These are phyloP conservation scores for Zymoseptoria crescenta DNA, from an alignment of 2,329 filamentous ascomycete genomes.

Conservation along the genomic window DNA sequence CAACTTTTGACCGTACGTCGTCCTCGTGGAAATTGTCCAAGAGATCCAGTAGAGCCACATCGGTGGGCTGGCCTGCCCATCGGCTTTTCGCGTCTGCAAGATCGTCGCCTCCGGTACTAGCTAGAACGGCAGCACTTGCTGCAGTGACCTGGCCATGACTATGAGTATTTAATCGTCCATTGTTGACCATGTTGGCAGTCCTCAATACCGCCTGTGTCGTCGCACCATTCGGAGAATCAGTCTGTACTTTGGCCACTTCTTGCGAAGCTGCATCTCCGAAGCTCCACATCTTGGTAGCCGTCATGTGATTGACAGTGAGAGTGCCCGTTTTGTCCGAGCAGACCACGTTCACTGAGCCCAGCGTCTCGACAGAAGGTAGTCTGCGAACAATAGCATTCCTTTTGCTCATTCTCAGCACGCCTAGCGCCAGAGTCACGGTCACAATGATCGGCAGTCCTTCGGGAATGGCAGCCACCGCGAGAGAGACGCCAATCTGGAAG, in stretches of 20 bases:
- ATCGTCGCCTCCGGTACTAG: constrained; percentile 63
- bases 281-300: constrained; percentile 92
- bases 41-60: constrained; percentile 92
- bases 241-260: constrained; percentile 49
- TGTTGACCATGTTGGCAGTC: constrained; percentile 95
- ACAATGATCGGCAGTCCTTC: constrained; percentile 97
- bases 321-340: constrained; percentile 98
- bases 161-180: constrained; percentile 66
- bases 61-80: constrained; percentile 95
- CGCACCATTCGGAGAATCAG: constrained; percentile 53
- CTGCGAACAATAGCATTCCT: constrained; percentile 90
- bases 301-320: constrained; percentile 97
- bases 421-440: constrained; percentile 88
- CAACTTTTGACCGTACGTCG: constrained; percentile 79
- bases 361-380: constrained; percentile 92
- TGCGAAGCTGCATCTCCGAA: constrained; percentile 56
- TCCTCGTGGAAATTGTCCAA: constrained; percentile 86
- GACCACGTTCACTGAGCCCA: constrained; percentile 98
- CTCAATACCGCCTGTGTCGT: constrained; percentile 75
- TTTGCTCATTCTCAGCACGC: constrained; percentile 92
- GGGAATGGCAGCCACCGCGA: constrained; percentile 92
- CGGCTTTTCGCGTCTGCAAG: constrained; percentile 64
- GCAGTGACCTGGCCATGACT: constrained; percentile 51
- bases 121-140: constrained; percentile 70
- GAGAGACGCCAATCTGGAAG: constrained; percentile 93